Evolutionary conservation across 345 rosid genomes (phyloP), one percentile per base, ranked within the genome.

Genomic region (Trapa incisa): DNA sequence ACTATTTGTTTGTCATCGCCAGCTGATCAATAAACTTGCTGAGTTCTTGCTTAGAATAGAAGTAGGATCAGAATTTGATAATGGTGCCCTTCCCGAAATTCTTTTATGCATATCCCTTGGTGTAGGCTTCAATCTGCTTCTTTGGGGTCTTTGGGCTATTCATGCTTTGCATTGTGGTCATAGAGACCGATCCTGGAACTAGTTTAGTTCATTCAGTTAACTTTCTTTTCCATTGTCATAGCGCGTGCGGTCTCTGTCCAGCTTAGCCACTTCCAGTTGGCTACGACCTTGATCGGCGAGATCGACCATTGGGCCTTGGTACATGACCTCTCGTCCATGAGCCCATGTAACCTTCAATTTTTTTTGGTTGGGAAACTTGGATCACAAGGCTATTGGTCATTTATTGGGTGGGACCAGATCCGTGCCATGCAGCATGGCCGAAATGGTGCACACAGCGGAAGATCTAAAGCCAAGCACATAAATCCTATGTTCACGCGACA

Each of bases 241-340:
- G 83, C 85, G 37, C 89, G 96, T 70, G 96, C 96, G 0, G 91
- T 85, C 69, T 82, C 83, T 2, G 80, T 92, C 67, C 91, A 92
- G 47, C 86, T 80, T 4, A 89, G 88, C 37, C 83, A 92, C 16
- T 70, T 86, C 13, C 63, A 67, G 67, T 58, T 83, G 75, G 95
- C 97, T 3, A 82, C 77, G 56, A 81, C 86, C 12, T 75, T 88
- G 5, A 75, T 91, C 32, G 87, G 85, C 62, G 81, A 84, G 48
- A 85, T 91, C 83, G 80, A 72, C 67, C 29, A 22, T 22, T 22
- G 29, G 80, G 75, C 2, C 71, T 86, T 61, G 78, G 86, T 47
- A 76, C 72, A 0, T 84, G 73, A 22, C 29, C 29, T 22, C 29
- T 22, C 56, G 84, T 88, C 38, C 75, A 81, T 90, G 48, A 74